phyloP scores from a whole-genome alignment of 257 asterid species.

The Salvia rosmarinus region DNA sequence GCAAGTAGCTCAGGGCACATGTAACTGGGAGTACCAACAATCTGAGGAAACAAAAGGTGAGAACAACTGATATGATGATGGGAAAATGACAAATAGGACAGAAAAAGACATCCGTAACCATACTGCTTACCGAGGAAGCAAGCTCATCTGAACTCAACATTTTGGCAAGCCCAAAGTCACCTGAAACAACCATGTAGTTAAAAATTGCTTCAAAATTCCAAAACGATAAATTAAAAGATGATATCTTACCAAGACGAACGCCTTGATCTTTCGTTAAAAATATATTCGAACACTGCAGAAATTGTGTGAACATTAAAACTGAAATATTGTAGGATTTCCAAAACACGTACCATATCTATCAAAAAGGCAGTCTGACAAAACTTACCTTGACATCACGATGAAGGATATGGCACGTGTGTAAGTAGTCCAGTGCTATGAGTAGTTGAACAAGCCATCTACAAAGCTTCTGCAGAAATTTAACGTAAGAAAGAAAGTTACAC shows the following conservation, averaged over 20 bases:
- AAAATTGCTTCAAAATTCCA: constrained; percentile 31
- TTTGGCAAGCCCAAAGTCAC: constrained; percentile 98
- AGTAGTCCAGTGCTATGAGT: constrained; percentile 88
- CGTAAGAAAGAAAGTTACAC: constrained; percentile 11
- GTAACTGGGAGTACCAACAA: constrained; percentile 96
- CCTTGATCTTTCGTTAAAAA: constrained; percentile 85
- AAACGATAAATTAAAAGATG: constrained; percentile 9
- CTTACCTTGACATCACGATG: constrained; percentile 94
- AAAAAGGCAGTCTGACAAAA: constrained; percentile 29
- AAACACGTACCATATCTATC: constrained; percentile 4
- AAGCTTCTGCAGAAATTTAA: constrained; percentile 60
- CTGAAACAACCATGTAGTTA: constrained; percentile 45
- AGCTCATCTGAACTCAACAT: constrained; percentile 81
- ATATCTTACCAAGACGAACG: constrained; percentile 78
- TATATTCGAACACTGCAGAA: constrained; percentile 90
- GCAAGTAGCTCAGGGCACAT: constrained; percentile 99
- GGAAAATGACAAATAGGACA: constrained; percentile 5
- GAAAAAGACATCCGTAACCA: constrained; percentile 23
- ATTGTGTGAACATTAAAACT: constrained; percentile 18
- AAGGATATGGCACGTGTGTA: constrained; percentile 82
- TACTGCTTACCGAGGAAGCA: constrained; percentile 80
- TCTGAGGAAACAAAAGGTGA: constrained; percentile 48
- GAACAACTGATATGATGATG: constrained; percentile 27
- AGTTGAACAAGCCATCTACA: constrained; percentile 94
- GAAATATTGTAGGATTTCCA: constrained; percentile 8